phyloP scores from a whole-genome alignment of 495 filamentous ascomycete species.

The Aspergillus hancockii region DNA sequence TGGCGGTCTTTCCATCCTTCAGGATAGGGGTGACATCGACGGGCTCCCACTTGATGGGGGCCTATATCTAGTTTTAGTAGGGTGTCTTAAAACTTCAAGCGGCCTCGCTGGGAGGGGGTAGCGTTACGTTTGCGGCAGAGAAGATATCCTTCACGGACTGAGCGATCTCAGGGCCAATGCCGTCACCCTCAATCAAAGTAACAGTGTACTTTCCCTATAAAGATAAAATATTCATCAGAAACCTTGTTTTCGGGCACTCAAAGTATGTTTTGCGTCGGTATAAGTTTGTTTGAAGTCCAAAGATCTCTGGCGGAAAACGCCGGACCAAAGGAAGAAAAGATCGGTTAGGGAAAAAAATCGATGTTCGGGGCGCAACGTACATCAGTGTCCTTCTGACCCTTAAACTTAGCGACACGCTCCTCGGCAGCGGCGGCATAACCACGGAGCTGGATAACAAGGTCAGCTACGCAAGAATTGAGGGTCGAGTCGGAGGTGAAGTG shows the following conservation, averaged over 20 bases:
- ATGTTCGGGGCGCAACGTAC: slow-evolving; percentile 51
- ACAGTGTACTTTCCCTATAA: slow-evolving; percentile 88
- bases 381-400: slow-evolving; percentile 81
- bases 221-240: slow-evolving; percentile 10
- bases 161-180: slow-evolving; percentile 96
- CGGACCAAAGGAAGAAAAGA: slow-evolving; percentile 23
- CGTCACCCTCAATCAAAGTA: slow-evolving; percentile 96
- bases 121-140: slow-evolving; percentile 80
- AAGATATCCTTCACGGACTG: slow-evolving; percentile 98
- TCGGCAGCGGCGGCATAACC: slow-evolving; percentile 55
- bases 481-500: neutral
- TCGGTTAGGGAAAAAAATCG: slow-evolving; percentile 16
- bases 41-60: slow-evolving; percentile 93
- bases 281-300: slow-evolving; percentile 7
- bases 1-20: slow-evolving; percentile 90
- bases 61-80: slow-evolving; percentile 55
- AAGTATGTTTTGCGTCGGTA: neutral
- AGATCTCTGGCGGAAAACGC: slow-evolving; percentile 18
- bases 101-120: slow-evolving; percentile 12
- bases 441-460: slow-evolving; percentile 39
- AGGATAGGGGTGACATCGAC: slow-evolving; percentile 92
- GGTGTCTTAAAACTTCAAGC: neutral
- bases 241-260: neutral
- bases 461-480: slow-evolving; percentile 25
- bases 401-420: slow-evolving; percentile 88